Percentiles rank a stretch among this genome's conserved stretches.
Evolutionary conservation across 768 basidiomycete species (phyloP).

Genomic region (Tylopilus intermedius): DNA sequence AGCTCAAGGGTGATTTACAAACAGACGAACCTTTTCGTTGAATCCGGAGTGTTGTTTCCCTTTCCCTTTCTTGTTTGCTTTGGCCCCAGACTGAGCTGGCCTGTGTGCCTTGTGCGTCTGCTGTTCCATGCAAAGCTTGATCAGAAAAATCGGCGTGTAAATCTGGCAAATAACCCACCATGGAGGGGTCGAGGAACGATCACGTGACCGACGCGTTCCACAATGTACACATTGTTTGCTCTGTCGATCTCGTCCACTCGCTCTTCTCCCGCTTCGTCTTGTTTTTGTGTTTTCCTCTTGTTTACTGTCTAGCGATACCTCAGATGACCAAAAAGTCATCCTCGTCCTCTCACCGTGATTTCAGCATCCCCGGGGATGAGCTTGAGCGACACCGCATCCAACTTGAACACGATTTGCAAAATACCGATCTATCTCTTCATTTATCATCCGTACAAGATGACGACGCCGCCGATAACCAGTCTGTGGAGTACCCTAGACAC

Average conservation of each 20-base stretch:
- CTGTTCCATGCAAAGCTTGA: conserved; percentile 45
- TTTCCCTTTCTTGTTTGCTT: conserved; percentile 75
- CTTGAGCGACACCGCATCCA: conserved; percentile 72
- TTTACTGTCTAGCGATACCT: conserved; percentile 14
- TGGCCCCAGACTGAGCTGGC: conserved; percentile 63
- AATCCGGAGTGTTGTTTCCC: conserved; percentile 67
- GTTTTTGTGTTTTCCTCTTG: conserved; percentile 15
- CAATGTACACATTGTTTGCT: conserved; percentile 21
- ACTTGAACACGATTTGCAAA: conserved; percentile 73
- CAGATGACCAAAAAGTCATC: conserved; percentile 25
- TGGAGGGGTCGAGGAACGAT: conserved; percentile 12
- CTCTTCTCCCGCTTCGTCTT: conserved; percentile 10
- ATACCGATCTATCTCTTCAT: conserved; percentile 67
- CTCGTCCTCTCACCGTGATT: conserved; percentile 32
- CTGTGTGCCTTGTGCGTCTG: conserved; percentile 81
- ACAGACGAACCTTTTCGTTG: conserved; percentile 75
- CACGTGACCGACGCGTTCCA: conserved; percentile 30
- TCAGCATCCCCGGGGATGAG: conserved; percentile 65
- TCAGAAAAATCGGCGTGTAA: background rate
- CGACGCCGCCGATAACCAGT: conserved; percentile 40
- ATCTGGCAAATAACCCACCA: conserved; percentile 17
- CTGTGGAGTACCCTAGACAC: conserved; percentile 71
- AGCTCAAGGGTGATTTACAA: background rate
- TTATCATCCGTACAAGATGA: conserved; percentile 51
- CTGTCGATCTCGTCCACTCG: conserved; percentile 1